Evolutionary conservation across 2,329 filamentous ascomycete species (phyloP).

Genomic region (Neocucurbitaria cava): DNA sequence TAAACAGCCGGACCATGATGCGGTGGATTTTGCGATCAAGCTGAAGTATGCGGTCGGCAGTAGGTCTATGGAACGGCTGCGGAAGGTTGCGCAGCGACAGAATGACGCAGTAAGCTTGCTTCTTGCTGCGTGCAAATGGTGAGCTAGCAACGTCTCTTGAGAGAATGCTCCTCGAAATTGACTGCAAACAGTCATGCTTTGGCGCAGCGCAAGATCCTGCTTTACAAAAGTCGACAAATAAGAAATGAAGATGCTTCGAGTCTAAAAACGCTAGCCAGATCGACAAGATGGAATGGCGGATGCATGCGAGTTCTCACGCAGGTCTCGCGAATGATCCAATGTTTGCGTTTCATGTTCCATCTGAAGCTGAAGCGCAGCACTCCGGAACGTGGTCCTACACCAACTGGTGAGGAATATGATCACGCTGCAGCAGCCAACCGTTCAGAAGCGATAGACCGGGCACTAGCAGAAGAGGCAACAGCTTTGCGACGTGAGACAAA

Average conservation of each 20-base stretch:
- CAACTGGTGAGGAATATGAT: slow-evolving; percentile 41
- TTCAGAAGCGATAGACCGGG: slow-evolving; percentile 46
- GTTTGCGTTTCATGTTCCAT: slow-evolving; percentile 38
- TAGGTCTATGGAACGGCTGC: slow-evolving; percentile 41
- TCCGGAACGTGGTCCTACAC: slow-evolving; percentile 18
- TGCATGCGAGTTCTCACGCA: slow-evolving; percentile 38
- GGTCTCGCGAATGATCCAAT: slow-evolving; percentile 43
- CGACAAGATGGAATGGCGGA: slow-evolving; percentile 37
- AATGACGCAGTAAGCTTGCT: slow-evolving; percentile 42
- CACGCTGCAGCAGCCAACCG: slow-evolving; percentile 40
- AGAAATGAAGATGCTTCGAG: slow-evolving; percentile 40
- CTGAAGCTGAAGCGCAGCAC: slow-evolving; percentile 32
- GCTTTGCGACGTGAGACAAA: slow-evolving; percentile 43
- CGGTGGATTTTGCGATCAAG: slow-evolving; percentile 42
- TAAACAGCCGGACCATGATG: slow-evolving; percentile 38
- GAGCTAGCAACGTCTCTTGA: slow-evolving; percentile 1
- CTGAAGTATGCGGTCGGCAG: slow-evolving; percentile 40
- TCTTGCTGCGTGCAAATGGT: slow-evolving; percentile 43
- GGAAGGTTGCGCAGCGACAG: slow-evolving; percentile 41
- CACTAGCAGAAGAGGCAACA: slow-evolving; percentile 42
- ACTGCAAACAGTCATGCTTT: slow-evolving; percentile 38
- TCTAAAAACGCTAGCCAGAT: slow-evolving; percentile 38
- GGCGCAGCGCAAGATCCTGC: slow-evolving; percentile 46
- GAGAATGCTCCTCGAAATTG: not conserved
- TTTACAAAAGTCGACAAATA: slow-evolving; percentile 46